Percentiles rank a stretch among this genome's conserved stretches.
Conservation (phyloP, 2,329 filamentous ascomycete species). For the Hortaea werneckii region DNA sequence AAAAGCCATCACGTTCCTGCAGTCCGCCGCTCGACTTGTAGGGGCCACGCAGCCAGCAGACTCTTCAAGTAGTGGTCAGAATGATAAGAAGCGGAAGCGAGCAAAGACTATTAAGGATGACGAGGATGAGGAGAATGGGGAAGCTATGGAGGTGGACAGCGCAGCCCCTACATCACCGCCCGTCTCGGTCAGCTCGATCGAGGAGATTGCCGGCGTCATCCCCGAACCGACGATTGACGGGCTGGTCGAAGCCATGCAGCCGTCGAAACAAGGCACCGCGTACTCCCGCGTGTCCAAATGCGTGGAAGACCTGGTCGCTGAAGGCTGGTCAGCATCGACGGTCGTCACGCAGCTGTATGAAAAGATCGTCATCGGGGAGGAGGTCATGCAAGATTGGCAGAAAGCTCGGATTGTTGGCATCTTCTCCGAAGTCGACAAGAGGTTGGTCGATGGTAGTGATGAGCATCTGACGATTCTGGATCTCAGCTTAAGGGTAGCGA, state of each 20-base stretch:
- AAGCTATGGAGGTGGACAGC: constrained; percentile 41
- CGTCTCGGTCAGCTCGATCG: constrained; percentile 67
- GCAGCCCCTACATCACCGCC: constrained; percentile 9
- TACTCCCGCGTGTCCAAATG: constrained; percentile 63
- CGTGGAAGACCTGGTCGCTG: constrained; percentile 83
- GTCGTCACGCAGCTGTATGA: constrained; percentile 80
- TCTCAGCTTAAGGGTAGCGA: constrained; percentile 60
- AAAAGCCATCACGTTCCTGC: constrained; percentile 91
- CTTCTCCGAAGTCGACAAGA: constrained; percentile 92
- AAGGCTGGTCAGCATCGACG: constrained; percentile 93
- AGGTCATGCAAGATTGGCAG: constrained; percentile 61
- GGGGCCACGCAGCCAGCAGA: constrained; percentile 43
- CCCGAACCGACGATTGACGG: constrained; percentile 61
- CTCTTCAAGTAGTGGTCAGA: constrained; percentile 19
- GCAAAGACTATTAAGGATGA: constrained; percentile 52
- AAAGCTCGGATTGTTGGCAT: constrained; percentile 84
- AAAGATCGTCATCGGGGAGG: constrained; percentile 63
- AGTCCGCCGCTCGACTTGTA: constrained; percentile 83
- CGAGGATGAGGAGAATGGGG: constrained; percentile 29
- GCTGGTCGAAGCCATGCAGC: constrained; percentile 64
- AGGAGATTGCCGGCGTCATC: constrained; percentile 95
- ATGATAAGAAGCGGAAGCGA: constrained; percentile 33
- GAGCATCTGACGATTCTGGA: constrained; percentile 90
- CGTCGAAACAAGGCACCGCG: constrained; percentile 41
- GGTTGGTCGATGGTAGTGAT: constrained; percentile 86